Base-by-base conservation (phyloP, 179 eudicot genomes). In the Patellifolia procumbens region DNA sequence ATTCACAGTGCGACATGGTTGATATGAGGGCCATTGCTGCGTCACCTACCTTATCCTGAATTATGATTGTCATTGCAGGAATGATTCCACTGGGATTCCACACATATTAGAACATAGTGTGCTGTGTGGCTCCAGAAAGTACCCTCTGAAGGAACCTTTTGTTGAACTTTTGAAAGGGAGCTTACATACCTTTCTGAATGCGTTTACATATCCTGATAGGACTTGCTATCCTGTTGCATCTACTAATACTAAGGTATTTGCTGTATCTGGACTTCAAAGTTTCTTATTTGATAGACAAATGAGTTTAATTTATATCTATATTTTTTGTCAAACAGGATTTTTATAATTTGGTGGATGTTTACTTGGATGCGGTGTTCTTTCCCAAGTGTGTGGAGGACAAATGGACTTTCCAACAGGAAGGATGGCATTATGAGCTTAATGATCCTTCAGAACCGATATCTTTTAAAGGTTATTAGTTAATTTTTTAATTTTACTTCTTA, bases 151-250 rank as follows among this genome's bases (percentile, higher is more conserved):
- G 80, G 98, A 94, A 81, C 98, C 98, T 48, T 94, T 94, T 80
- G 98, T 94, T 73, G 98, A 94, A 85, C 85, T 94, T 73, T 81
- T 94, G 81, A 94, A 94, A 79, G 98, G 98, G 76, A 94, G 98
- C 84, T 79, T 94, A 86, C 83, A 94, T 78, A 94, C 98, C 13
- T 94, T 94, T 79, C 84, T 94, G 52, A 94, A 94, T 79, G 98
- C 98, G 76, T 94, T 94, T 79, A 94, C 98, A 13, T 94, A 92
- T 85, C 98, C 98, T 59, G 97, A 94, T 83, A 88, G 98, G 84
- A 94, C 98, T 70, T 94, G 98, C 82, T 94, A 94, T 87, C 98
- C 98, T 8, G 97, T 94, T 73, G 98, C 98, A 75, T 94, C 98
- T 66, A 94, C 98, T 29, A 92, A 94, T 80, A 80, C 93, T 70